A percentile compares a stretch with the other conserved stretches of the same genome.
Conservation (phyloP, 441 rosid genomes). For the Adansonia rubrostipa region DNA sequence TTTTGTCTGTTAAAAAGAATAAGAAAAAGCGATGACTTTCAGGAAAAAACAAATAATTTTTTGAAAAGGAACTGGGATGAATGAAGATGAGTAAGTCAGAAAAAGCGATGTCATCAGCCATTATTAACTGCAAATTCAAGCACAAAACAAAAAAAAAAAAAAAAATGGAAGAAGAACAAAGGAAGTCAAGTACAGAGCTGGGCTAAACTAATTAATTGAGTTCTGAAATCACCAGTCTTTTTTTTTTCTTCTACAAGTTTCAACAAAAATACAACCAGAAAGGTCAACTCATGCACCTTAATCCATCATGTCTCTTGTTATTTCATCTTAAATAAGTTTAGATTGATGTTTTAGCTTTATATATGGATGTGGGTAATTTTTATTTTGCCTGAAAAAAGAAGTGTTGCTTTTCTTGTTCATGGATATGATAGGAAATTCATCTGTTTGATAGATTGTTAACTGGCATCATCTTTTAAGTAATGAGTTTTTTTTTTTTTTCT, state of each 20-base stretch:
- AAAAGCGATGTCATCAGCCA: not conserved
- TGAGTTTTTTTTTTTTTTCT: not conserved
- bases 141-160: not conserved
- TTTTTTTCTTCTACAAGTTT: not conserved
- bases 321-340: not conserved
- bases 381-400: not conserved
- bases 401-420: not conserved
- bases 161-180: not conserved
- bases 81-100: not conserved
- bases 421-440: not conserved
- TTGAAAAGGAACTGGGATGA: not conserved
- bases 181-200: not conserved
- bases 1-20: not conserved
- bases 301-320: not conserved
- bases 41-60: no score
- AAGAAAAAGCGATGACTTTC: not conserved
- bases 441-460: not conserved
- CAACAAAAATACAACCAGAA: not conserved
- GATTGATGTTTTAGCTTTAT: not conserved
- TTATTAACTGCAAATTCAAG: conserved; percentile 5
- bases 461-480: not conserved
- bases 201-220: not conserved
- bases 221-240: conserved; percentile 6
- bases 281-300: conserved; percentile 15
- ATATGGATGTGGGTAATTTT: not conserved